Conservation (phyloP, 768 basidiomycete species). For the Leccinum variicolor region DNA sequence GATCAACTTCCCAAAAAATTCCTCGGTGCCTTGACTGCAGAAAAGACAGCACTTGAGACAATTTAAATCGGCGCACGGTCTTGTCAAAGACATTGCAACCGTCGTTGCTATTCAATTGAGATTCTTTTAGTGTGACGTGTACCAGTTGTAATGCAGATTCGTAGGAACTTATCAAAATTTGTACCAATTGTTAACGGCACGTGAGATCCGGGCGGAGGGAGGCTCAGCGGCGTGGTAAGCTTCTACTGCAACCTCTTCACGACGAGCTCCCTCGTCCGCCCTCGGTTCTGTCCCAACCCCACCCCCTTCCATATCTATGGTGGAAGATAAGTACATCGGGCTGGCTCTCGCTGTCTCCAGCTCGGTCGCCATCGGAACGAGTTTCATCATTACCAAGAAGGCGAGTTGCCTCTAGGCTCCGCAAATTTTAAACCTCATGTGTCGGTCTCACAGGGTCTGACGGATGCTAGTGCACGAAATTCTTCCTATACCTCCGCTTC, state of each 20-base stretch:
- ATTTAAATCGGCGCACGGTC: neutral
- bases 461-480: conserved; percentile 68
- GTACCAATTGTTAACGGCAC: conserved; percentile 10
- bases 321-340: conserved; percentile 96
- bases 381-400: conserved; percentile 99
- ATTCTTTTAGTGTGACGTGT: neutral
- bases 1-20: neutral
- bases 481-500: conserved; percentile 56
- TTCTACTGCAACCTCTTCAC: conserved; percentile 3
- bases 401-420: conserved; percentile 35
- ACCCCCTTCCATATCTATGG: conserved; percentile 39
- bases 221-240: neutral
- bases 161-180: conserved; percentile 11
- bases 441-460: conserved; percentile 64
- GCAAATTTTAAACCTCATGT: conserved; percentile 10
- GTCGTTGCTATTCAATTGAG: neutral
- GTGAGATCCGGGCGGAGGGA: conserved; percentile 10
- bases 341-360: conserved; percentile 83
- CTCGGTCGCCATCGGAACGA: conserved; percentile 86
- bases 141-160: neutral
- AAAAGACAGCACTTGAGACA: neutral
- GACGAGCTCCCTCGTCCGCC: conserved; percentile 5
- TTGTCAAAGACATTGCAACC: neutral
- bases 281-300: neutral
- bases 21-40: neutral